A percentile compares a stretch with the other conserved stretches of the same genome.
Conservation (phyloP, 1,284 basidiomycete genomes). For the Xerocomus amazonicus region DNA sequence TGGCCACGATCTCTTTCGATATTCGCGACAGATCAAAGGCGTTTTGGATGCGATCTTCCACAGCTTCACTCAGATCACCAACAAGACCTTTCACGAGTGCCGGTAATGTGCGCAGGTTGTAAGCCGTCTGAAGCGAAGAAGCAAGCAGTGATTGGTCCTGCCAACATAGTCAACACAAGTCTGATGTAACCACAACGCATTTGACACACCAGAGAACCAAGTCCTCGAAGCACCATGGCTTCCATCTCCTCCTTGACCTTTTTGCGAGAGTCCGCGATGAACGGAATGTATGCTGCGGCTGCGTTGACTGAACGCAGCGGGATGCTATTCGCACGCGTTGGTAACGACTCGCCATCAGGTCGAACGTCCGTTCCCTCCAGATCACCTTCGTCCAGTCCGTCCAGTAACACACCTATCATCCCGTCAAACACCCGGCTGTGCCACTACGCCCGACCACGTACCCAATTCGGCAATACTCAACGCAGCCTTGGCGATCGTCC, state of each 20-base stretch:
- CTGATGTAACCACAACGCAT: not conserved
- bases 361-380: not conserved
- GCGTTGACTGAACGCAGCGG: slow-evolving; percentile 69
- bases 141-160: slow-evolving; percentile 88
- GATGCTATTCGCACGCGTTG: slow-evolving; percentile 28
- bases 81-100: slow-evolving; percentile 80
- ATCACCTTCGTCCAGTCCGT: slow-evolving; percentile 23
- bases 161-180: not conserved
- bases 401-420: slow-evolving; percentile 24
- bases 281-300: slow-evolving; percentile 65
- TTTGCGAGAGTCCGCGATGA: slow-evolving; percentile 66
- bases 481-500: slow-evolving; percentile 85
- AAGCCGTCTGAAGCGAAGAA: slow-evolving; percentile 90
- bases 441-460: slow-evolving; percentile 36
- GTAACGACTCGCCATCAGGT: slow-evolving; percentile 9
- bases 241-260: slow-evolving; percentile 84
- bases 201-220: slow-evolving; percentile 63
- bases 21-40: slow-evolving; percentile 87
- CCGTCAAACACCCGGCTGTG: not conserved
- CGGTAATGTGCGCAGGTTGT: slow-evolving; percentile 85
- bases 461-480: slow-evolving; percentile 86
- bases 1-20: slow-evolving; percentile 74
- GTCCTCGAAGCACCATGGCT: slow-evolving; percentile 75
- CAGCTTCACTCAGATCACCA: slow-evolving; percentile 77
- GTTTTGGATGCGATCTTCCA: slow-evolving; percentile 74